phyloP scores from a whole-genome alignment of 805 yeast genomes.

The Kazachstania taianensis region DNA sequence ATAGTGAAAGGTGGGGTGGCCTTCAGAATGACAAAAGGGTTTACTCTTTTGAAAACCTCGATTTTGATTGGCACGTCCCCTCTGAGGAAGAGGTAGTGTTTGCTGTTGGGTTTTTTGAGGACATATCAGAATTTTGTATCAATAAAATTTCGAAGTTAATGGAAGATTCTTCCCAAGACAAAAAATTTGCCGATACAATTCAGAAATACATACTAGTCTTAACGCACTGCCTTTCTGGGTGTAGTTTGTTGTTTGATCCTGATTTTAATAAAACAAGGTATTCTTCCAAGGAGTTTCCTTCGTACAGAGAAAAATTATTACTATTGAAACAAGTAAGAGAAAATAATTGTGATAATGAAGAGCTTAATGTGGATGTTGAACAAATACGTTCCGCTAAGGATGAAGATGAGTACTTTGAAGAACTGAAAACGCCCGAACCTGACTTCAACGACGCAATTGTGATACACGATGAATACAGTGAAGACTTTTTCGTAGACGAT shows the following conservation, averaged over 20 bases:
- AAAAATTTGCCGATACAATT: conserved; percentile 38
- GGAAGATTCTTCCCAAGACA: conserved; percentile 9
- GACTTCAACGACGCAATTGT: conserved; percentile 17
- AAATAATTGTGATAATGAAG: conserved; percentile 27
- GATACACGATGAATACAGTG: conserved; percentile 11
- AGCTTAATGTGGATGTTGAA: conserved; percentile 32
- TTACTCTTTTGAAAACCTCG: conserved; percentile 38
- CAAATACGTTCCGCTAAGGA: conserved; percentile 22
- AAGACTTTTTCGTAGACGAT: conserved; percentile 31
- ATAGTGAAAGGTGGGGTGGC: conserved; percentile 64
- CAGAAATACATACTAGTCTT: conserved; percentile 46
- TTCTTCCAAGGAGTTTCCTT: conserved; percentile 8
- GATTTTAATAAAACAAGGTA: conserved; percentile 35
- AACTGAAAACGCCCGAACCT: conserved; percentile 14
- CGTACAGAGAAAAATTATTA: conserved; percentile 7
- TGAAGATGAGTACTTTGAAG: conserved; percentile 23
- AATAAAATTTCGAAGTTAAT: conserved; percentile 32
- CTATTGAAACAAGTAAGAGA: conserved; percentile 30
- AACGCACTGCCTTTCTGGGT: conserved; percentile 56
- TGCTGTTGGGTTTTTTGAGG: conserved; percentile 51
- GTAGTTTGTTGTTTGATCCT: conserved; percentile 65
- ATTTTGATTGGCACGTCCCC: conserved; percentile 73
- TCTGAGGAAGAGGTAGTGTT: conserved; percentile 41
- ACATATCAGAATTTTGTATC: conserved; percentile 37
- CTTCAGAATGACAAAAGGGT: conserved; percentile 47